Base-by-base conservation (phyloP, 2,329 filamentous ascomycete species). In the Mycosphaerella sp. region DNA sequence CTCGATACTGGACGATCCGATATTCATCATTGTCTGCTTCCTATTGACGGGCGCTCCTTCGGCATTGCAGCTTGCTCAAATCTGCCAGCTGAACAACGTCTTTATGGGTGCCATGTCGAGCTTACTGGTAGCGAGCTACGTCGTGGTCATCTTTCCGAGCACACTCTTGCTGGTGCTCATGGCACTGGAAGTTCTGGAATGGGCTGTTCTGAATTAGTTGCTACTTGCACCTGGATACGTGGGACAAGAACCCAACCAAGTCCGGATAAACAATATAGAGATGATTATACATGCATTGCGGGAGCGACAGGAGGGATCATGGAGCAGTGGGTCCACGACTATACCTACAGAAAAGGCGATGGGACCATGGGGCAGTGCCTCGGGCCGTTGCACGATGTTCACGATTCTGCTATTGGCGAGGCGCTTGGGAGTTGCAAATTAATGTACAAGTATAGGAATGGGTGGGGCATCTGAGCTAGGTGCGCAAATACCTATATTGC, bases 21-120 rank as follows among this genome's bases (percentile, higher is more conserved):
- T 98, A 65, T 98, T 98, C 71, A 85, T 98, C 62, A 89, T 98
- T 62, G 93, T 98, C 36, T 96, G 91, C 74, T 98, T 97, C 79
- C 78, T 98, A 60, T 86, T 98, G 62, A 92, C 89, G 0, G 93
- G 93, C 36, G 93, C 93, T 2, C 93, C 93, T 5, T 95, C 87
- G 59, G 93, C 93, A 26, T 78, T 98, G 60, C 93, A 98, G 73
- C 76, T 98, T 67, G 92, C 93, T 6, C 93, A 98, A 74, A 98
- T 98, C 57, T 98, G 93, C 74, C 93, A 97, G 78, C 87, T 97
- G 74, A 98, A 98, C 72, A 86, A 86, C 59, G 93, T 98, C 8
- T 98, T 89, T 71, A 92, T 97, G 77, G 83, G 86, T 14, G 89
- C 93, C 46, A 97, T 98, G 91, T 87, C 88, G 58, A 87, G 83